Evolutionary conservation across 345 rosid species (phyloP), one percentile per base, ranked within the genome.

Genomic region (Dipteronia sinensis): DNA sequence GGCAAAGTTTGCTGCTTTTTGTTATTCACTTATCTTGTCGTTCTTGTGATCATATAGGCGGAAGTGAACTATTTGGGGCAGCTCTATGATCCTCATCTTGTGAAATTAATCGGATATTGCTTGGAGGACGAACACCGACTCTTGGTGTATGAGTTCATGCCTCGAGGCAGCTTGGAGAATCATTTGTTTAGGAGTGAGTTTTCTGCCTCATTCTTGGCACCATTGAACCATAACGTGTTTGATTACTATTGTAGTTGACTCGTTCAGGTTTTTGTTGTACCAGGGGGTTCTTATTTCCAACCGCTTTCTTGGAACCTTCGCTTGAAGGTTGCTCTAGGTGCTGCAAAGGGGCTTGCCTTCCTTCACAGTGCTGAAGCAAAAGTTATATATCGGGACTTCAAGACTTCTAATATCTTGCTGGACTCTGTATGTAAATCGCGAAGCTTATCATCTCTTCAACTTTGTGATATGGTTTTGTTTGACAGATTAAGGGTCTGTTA

Each of bases 281-380:
- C 90, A 90, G 96, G 96, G 81, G 96, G 93, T 53, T 91, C 92
- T 12, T 91, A 87, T 74, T 91, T 91, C 87, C 93, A 90, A 59
- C 93, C 96, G 46, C 89, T 91, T 81, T 89, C 93, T 9, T 91
- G 96, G 96, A 88, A 74, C 64, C 89, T 91, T 7, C 92, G 96
- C 47, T 58, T 90, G 86, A 90, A 87, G 83, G 93, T 88, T 38
- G 93, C 96, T 66, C 89, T 88, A 56, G 92, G 89, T 68, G 96
- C 96, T 77, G 96, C 96, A 20, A 88, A 80, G 85, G 96, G 96
- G 62, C 90, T 91, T 65, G 96, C 96, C 67, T 91, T 87, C 82
- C 96, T 91, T 66, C 93, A 91, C 75, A 79, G 91, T 61, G 83
- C 87, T 55, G 85, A 89, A 85, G 82, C 86, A 27, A 86, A 85